phyloP scores from a whole-genome alignment of 2,329 filamentous ascomycete genomes.

The Colletotrichum limetticola region DNA sequence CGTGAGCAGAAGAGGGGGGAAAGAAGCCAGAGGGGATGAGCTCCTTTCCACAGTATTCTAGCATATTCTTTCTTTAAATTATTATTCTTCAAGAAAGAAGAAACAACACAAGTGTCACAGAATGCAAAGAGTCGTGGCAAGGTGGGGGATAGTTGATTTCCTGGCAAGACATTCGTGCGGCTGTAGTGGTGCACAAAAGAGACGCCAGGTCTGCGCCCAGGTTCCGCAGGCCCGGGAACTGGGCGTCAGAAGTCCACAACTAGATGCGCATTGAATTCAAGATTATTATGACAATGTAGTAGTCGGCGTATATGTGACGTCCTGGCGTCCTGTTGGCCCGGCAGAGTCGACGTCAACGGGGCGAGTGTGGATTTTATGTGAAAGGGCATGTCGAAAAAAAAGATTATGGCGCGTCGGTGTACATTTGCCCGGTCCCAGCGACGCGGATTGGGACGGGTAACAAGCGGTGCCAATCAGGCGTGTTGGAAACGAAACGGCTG shows the following conservation, averaged over 20 bases:
- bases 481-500: background rate
- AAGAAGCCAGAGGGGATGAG: background rate
- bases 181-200: background rate
- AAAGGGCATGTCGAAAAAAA: background rate
- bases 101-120: background rate
- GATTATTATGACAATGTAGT: background rate
- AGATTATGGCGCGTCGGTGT: slow-evolving; percentile 18
- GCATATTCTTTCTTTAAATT: background rate
- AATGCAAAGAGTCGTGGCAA: slow-evolving; percentile 11
- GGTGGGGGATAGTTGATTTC: slow-evolving; percentile 8
- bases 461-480: slow-evolving; percentile 31
- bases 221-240: slow-evolving; percentile 15
- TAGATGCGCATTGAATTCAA: background rate
- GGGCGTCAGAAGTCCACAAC: background rate
- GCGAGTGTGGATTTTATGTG: background rate
- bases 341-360: background rate
- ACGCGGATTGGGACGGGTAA: slow-evolving; percentile 28
- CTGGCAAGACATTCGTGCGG: slow-evolving; percentile 31
- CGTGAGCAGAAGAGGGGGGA: background rate
- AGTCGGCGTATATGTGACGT: background rate
- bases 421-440: slow-evolving; percentile 29
- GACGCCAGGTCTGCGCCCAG: slow-evolving; percentile 1
- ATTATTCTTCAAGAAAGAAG: background rate
- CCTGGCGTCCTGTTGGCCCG: slow-evolving; percentile 14
- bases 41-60: background rate